Conservation (phyloP, 108 stramenopile genomes). For the Epipyxis sp. region DNA sequence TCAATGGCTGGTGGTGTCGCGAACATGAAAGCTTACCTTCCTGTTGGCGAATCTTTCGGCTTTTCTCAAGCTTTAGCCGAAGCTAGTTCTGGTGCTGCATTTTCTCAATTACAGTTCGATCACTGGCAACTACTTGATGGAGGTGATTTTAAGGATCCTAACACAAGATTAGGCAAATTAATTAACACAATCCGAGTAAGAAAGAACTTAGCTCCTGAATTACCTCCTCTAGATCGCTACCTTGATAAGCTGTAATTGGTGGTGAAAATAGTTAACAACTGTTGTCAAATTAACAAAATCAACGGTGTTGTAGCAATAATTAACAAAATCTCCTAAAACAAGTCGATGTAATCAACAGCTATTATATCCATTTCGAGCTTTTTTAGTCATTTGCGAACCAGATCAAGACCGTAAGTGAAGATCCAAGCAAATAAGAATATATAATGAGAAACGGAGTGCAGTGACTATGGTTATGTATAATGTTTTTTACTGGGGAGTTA, state of each 20-base stretch:
- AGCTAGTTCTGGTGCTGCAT: slow-evolving; percentile 98
- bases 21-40: slow-evolving; percentile 96
- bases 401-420: no score
- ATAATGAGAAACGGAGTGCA: no score
- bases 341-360: no score
- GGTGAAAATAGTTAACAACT: no score
- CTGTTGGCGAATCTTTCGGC: slow-evolving; percentile 99
- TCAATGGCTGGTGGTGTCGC: slow-evolving; percentile 97
- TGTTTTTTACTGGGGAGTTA: no score
- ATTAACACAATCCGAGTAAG: slow-evolving; percentile 84
- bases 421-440: no score
- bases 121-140: slow-evolving; percentile 89
- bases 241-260: slow-evolving; percentile 99
- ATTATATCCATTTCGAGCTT: no score
- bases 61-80: slow-evolving; percentile 81
- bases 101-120: slow-evolving; percentile 99
- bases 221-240: slow-evolving; percentile 92
- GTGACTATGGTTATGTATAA: no score
- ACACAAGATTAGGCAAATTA: slow-evolving; percentile 78
- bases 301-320: no score
- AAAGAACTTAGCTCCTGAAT: slow-evolving; percentile 90
- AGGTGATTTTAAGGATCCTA: slow-evolving; percentile 44
- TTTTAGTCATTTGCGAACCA: no score
- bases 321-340: no score
- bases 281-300: no score